A percentile compares a stretch with the other conserved stretches of the same genome.
phyloP scores from a whole-genome alignment of 306 rosid species.

The Vicia villosa region DNA sequence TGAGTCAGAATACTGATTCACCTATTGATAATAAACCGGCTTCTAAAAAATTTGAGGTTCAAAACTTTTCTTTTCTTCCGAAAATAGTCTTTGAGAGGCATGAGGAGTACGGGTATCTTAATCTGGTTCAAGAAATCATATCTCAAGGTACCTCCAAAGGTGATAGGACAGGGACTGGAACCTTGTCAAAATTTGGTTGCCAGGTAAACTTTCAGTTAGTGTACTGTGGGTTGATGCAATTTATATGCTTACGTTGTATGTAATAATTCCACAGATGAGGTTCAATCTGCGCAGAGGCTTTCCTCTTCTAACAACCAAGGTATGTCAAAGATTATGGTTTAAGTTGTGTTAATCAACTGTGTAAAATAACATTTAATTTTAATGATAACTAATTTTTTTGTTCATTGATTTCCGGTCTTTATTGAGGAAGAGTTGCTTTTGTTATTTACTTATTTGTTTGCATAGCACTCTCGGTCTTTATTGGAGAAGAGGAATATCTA shows the following conservation, averaged over 20 bases:
- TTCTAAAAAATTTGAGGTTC: constrained; percentile 56
- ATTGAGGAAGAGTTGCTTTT: constrained; percentile 3
- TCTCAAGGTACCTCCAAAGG: constrained; percentile 77
- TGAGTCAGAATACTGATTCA: constrained; percentile 47
- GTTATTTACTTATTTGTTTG: constrained; percentile 6
- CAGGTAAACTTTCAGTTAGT: constrained; percentile 60
- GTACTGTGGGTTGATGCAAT: constrained; percentile 29
- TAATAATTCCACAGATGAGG: constrained; percentile 67
- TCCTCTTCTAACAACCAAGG: constrained; percentile 97
- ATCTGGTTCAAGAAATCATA: constrained; percentile 76
- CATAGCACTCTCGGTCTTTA: constrained; percentile 18
- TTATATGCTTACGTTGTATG: constrained; percentile 32
- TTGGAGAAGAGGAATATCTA: constrained; percentile 25
- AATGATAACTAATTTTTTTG: constrained; percentile 12
- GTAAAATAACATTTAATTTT: background rate
- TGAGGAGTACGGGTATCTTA: constrained; percentile 75
- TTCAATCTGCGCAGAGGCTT: constrained; percentile 81
- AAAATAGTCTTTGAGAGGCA: constrained; percentile 77
- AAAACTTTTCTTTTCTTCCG: constrained; percentile 82
- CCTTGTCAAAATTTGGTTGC: constrained; percentile 89
- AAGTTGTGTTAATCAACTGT: constrained; percentile 3
- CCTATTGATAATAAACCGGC: constrained; percentile 38
- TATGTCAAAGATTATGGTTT: constrained; percentile 38
- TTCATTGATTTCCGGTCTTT: constrained; percentile 12
- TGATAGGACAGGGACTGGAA: constrained; percentile 95